Percentiles rank a stretch among this genome's conserved stretches.
phyloP scores from a whole-genome alignment of 2,329 filamentous ascomycete species.

The Trichoderma koningiopsis region DNA sequence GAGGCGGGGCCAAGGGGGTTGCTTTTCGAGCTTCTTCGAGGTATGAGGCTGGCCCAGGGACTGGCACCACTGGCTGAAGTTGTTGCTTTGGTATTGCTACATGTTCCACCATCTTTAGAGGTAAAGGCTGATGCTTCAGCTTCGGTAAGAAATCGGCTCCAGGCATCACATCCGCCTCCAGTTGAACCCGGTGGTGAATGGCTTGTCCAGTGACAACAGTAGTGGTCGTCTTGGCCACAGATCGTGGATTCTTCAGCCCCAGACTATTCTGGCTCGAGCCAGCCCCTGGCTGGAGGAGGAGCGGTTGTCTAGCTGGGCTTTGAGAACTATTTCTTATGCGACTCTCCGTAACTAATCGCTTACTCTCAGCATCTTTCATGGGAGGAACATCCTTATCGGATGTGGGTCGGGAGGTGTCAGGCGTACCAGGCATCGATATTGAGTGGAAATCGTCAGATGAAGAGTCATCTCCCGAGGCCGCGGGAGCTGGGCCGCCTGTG shows the following conservation, averaged over 20 bases:
- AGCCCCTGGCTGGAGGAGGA: not conserved
- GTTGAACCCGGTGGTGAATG: slow-evolving; percentile 25
- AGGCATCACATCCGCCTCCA: slow-evolving; percentile 22
- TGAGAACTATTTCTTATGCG: slow-evolving; percentile 11
- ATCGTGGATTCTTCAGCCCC: not conserved
- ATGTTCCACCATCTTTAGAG: slow-evolving; percentile 38
- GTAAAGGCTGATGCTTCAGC: slow-evolving; percentile 45
- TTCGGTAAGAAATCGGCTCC: slow-evolving; percentile 38
- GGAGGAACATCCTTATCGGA: slow-evolving; percentile 42
- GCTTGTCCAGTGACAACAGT: slow-evolving; percentile 25
- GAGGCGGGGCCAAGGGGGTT: slow-evolving; percentile 25
- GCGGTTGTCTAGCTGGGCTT: slow-evolving; percentile 11
- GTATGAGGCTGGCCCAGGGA: slow-evolving; percentile 23
- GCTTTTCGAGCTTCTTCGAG: slow-evolving; percentile 27
- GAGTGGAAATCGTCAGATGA: slow-evolving; percentile 44
- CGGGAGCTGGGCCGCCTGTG: slow-evolving; percentile 25
- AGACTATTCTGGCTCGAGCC: slow-evolving; percentile 5
- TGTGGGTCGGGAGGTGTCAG: slow-evolving; percentile 45
- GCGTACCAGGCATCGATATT: slow-evolving; percentile 42
- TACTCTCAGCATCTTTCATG: slow-evolving; percentile 19
- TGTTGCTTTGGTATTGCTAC: slow-evolving; percentile 1
- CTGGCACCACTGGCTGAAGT: not conserved
- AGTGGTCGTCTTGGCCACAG: not conserved
- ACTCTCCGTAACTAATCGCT: slow-evolving; percentile 9
- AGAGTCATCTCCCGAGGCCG: slow-evolving; percentile 43